Percentiles rank a stretch among this genome's conserved stretches.
These are phyloP conservation scores for Candida lessepsii DNA, from an alignment of 805 yeast genomes.

Conservation along the genomic window DNA sequence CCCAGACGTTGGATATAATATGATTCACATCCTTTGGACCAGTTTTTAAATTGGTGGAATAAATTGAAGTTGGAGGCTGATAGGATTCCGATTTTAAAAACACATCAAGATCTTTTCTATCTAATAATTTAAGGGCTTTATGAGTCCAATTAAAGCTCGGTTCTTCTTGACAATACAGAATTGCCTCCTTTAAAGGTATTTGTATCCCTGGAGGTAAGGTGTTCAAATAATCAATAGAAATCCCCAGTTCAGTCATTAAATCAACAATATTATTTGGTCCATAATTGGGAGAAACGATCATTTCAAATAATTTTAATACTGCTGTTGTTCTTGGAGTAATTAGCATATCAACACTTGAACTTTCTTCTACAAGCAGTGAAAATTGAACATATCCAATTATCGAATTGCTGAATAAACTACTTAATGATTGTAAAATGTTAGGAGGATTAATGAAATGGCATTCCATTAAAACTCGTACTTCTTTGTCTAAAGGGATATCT, in stretches of 20 bases:
- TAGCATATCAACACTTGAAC: constrained; percentile 53
- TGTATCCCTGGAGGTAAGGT: constrained; percentile 73
- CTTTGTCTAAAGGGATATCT: constrained; percentile 29
- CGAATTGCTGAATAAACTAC: constrained; percentile 44
- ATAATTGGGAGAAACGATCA: constrained; percentile 53
- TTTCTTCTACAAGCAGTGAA: constrained; percentile 65
- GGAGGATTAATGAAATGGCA: constrained; percentile 58
- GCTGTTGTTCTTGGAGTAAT: constrained; percentile 68
- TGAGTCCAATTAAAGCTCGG: constrained; percentile 49
- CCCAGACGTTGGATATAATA: constrained; percentile 40
- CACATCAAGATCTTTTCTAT: constrained; percentile 60
- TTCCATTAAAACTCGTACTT: constrained; percentile 41
- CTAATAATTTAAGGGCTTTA: constrained; percentile 55
- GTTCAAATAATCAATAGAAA: constrained; percentile 53
- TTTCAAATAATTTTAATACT: constrained; percentile 60
- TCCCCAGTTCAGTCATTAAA: constrained; percentile 57
- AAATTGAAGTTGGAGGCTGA: constrained; percentile 15
- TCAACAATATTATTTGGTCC: constrained; percentile 55
- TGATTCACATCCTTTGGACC: constrained; percentile 34
- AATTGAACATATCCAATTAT: constrained; percentile 60
- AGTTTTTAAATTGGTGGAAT: constrained; percentile 8
- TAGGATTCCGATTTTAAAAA: constrained; percentile 19
- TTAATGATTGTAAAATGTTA: constrained; percentile 52
- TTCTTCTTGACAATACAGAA: constrained; percentile 52
- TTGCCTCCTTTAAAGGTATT: constrained; percentile 63